Evolutionary conservation across 83 land plant species (phyloP).

Genomic region (Thuja plicata): DNA sequence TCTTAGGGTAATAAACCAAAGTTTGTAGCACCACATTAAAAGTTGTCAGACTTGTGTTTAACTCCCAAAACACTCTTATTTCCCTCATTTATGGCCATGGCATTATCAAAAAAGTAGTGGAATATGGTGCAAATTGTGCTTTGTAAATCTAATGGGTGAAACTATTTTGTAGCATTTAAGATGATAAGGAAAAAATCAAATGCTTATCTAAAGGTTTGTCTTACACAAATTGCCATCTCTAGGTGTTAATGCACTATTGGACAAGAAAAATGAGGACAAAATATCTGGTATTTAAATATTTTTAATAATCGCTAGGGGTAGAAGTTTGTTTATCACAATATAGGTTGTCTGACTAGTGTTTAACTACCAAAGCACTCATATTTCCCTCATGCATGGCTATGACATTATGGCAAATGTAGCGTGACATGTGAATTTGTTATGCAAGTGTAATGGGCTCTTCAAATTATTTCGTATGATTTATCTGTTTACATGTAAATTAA

Average conservation of each 20-base stretch:
- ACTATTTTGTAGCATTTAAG: neutral
- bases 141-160: neutral
- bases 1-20: no score
- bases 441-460: neutral
- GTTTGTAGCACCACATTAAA: neutral
- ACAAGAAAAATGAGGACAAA: neutral
- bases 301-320: no score
- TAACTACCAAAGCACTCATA: neutral
- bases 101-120: neutral
- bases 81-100: neutral
- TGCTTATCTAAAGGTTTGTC: neutral
- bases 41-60: neutral
- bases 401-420: neutral
- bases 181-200: neutral
- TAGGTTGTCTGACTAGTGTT: neutral
- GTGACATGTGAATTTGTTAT: neutral
- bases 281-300: no score
- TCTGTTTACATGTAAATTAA: no score
- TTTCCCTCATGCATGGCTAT: neutral
- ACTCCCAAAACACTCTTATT: neutral
- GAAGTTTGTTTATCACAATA: neutral
- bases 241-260: neutral
- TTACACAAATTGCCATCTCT: neutral
- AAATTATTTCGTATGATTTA: neutral
- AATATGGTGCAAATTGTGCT: neutral